Evolutionary conservation across 495 filamentous ascomycete species (phyloP).

Genomic region (Hyaloscypha hepaticicola): DNA sequence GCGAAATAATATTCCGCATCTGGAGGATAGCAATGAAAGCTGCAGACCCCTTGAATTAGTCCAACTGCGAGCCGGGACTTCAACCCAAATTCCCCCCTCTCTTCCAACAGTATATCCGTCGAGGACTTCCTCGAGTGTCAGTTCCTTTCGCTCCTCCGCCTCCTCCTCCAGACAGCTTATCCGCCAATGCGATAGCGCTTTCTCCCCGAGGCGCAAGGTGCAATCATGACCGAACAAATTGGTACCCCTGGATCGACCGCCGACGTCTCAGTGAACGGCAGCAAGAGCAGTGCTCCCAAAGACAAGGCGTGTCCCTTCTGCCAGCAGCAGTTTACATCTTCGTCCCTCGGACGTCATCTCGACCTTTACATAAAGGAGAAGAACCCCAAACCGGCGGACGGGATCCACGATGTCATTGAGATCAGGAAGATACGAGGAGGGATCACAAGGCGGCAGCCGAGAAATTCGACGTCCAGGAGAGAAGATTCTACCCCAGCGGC

Average conservation of each 20-base stretch:
- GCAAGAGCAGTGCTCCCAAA: slow-evolving; percentile 52
- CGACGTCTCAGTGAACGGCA: slow-evolving; percentile 37
- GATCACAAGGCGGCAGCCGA: slow-evolving; percentile 79
- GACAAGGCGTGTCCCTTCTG: slow-evolving; percentile 87
- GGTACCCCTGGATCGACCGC: slow-evolving; percentile 52
- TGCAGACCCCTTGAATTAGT: slow-evolving; percentile 9
- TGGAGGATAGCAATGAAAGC: slow-evolving; percentile 3
- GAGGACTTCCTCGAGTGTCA: not conserved
- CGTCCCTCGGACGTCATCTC: slow-evolving; percentile 87
- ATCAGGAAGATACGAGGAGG: slow-evolving; percentile 76
- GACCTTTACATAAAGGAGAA: slow-evolving; percentile 87
- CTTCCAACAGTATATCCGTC: not conserved
- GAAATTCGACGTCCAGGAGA: slow-evolving; percentile 53
- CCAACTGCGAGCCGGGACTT: not conserved
- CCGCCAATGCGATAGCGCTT: slow-evolving; percentile 21
- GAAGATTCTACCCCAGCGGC: slow-evolving; percentile 47
- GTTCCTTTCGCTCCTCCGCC: not conserved
- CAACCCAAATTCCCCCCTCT: not conserved
- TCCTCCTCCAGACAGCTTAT: not conserved
- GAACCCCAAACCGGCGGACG: slow-evolving; percentile 80
- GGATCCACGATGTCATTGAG: slow-evolving; percentile 82
- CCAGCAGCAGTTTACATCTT: slow-evolving; percentile 81
- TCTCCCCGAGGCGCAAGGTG: not conserved
- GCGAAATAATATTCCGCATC: slow-evolving; percentile 1
- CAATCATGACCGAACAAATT: slow-evolving; percentile 27